Evolutionary conservation across 257 asterid genomes (phyloP).

Genomic region (Craterostigma plantagineum): DNA sequence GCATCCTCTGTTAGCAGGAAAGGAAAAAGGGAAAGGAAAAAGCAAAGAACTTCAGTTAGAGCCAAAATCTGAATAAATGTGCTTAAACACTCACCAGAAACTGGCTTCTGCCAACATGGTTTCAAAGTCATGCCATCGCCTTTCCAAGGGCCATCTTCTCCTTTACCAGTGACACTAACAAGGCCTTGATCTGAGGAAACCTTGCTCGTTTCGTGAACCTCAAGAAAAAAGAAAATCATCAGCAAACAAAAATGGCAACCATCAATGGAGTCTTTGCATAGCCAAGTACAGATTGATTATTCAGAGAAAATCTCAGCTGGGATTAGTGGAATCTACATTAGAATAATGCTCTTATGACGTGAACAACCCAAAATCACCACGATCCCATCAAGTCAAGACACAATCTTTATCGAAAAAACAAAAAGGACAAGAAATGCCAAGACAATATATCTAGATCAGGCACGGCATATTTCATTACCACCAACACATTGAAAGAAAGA

Average conservation of each 20-base stretch:
- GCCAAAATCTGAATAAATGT: neutral
- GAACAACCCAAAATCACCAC: too few species aligned
- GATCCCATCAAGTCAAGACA: too few species aligned
- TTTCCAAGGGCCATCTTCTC: slow-evolving; percentile 49
- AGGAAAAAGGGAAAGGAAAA: slow-evolving; percentile 2
- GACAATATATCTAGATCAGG: neutral
- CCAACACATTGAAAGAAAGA: too few species aligned
- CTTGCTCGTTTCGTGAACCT: slow-evolving; percentile 29
- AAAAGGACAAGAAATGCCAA: neutral
- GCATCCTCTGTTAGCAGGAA: slow-evolving; percentile 36
- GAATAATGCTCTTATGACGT: too few species aligned
- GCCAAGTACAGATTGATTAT: too few species aligned
- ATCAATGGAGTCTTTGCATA: too few species aligned
- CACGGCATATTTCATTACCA: too few species aligned
- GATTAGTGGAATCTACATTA: too few species aligned
- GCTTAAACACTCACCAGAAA: slow-evolving; percentile 27
- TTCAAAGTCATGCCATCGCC: slow-evolving; percentile 46
- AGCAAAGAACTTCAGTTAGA: neutral
- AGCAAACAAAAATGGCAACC: neutral
- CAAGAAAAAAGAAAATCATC: neutral
- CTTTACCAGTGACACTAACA: slow-evolving; percentile 16
- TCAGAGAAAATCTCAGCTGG: too few species aligned
- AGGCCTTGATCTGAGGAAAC: slow-evolving; percentile 29
- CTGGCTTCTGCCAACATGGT: slow-evolving; percentile 81
- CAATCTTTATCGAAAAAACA: too few species aligned